Evolutionary conservation across 768 basidiomycete genomes (phyloP).

Genomic region (Suillus luteus): DNA sequence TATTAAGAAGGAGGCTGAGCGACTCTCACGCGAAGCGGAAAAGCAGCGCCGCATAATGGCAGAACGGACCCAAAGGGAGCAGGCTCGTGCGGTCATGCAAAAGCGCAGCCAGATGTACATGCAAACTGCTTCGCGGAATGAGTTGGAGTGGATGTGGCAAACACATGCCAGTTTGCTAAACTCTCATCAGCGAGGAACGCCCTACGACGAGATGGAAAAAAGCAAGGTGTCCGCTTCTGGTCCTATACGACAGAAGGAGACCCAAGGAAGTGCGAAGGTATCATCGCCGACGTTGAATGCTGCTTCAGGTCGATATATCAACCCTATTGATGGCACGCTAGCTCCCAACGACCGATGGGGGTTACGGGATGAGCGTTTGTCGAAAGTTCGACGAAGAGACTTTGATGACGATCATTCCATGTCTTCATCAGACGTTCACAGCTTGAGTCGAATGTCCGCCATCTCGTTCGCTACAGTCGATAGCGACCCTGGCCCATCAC

Average conservation of each 20-base stretch:
- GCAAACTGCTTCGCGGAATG: slow-evolving; percentile 48
- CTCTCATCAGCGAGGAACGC: slow-evolving; percentile 35
- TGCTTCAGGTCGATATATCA: slow-evolving; percentile 58
- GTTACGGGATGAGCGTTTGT: slow-evolving; percentile 57
- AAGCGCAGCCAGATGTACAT: slow-evolving; percentile 81
- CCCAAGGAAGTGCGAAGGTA: slow-evolving; percentile 38
- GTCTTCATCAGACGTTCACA: slow-evolving; percentile 85
- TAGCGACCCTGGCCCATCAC: slow-evolving; percentile 80
- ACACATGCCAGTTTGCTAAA: slow-evolving; percentile 45
- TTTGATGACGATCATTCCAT: slow-evolving; percentile 91
- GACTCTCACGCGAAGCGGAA: slow-evolving; percentile 79
- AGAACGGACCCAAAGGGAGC: slow-evolving; percentile 77
- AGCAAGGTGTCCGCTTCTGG: slow-evolving; percentile 60
- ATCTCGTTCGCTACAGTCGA: slow-evolving; percentile 84
- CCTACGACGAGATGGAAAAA: slow-evolving; percentile 36
- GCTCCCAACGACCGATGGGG: slow-evolving; percentile 48
- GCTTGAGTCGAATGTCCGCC: slow-evolving; percentile 70
- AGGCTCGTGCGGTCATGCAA: slow-evolving; percentile 89
- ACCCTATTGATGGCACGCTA: slow-evolving; percentile 37
- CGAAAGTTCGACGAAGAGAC: slow-evolving; percentile 80
- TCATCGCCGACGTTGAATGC: slow-evolving; percentile 57
- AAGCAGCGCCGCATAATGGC: slow-evolving; percentile 77
- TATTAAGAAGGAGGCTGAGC: slow-evolving; percentile 80
- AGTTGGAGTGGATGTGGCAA: slow-evolving; percentile 63
- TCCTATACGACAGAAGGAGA: slow-evolving; percentile 63